A percentile compares a stretch with the other conserved stretches of the same genome.
These are phyloP conservation scores for Drechslera avenae DNA, from an alignment of 2,329 filamentous ascomycete genomes.

Conservation along the genomic window DNA sequence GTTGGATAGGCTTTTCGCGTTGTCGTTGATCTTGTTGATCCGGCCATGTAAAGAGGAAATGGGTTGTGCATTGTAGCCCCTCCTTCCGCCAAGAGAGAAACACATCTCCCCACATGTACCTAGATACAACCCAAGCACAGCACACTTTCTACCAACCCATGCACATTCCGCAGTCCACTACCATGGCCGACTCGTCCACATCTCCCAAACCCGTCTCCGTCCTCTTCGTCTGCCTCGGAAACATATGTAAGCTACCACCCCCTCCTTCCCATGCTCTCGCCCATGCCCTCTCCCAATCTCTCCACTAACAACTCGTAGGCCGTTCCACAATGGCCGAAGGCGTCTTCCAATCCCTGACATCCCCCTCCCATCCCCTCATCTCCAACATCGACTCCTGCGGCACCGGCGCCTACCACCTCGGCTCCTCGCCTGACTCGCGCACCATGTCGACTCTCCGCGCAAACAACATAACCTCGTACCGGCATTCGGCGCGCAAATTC, in stretches of 20 bases:
- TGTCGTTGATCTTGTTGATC: too few relatives aligned
- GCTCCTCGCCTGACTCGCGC: slow-evolving; percentile 76
- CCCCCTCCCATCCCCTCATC: slow-evolving; percentile 58
- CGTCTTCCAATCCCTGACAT: slow-evolving; percentile 75
- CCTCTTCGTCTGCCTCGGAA: slow-evolving; percentile 94
- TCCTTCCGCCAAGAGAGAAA: too few relatives aligned
- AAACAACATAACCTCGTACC: slow-evolving; percentile 78
- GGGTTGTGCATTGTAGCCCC: too few relatives aligned
- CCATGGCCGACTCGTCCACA: slow-evolving; percentile 7
- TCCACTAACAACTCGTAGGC: slow-evolving; percentile 50
- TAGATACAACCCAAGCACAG: not conserved
- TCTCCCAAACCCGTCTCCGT: slow-evolving; percentile 63
- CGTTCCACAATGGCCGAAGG: slow-evolving; percentile 95
- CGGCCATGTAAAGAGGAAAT: too few relatives aligned
- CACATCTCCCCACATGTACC: too few relatives aligned
- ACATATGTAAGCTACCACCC: slow-evolving; percentile 70
- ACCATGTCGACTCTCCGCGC: slow-evolving; percentile 78
- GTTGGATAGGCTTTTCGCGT: too few relatives aligned
- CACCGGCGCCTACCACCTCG: slow-evolving; percentile 84
- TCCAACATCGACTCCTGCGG: slow-evolving; percentile 82
- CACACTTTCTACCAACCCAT: not conserved
- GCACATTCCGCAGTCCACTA: not conserved
- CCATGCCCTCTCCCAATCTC: not conserved
- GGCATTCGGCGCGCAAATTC: slow-evolving; percentile 77
- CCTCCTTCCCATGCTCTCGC: not conserved